Conservation (phyloP, 192 early-diverging fungal species). For the Backusella liffmaniae region DNA sequence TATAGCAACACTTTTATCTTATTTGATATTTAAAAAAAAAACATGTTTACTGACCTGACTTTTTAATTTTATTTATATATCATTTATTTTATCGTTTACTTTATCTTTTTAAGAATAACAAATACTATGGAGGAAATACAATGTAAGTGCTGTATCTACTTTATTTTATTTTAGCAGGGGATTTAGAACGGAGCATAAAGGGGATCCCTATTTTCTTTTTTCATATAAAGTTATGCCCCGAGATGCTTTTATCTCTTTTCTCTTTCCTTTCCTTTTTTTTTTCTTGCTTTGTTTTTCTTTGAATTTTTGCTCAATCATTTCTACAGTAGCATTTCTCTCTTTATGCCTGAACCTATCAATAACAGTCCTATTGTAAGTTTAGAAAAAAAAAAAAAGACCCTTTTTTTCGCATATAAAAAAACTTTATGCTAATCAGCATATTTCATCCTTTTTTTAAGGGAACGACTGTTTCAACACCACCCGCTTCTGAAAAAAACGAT, state of each 20-base stretch:
- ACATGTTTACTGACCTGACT: background rate
- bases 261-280: background rate
- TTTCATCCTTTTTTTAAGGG: background rate
- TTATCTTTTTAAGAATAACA: slow-evolving; percentile 11
- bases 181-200: slow-evolving; percentile 2
- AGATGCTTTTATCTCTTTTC: background rate
- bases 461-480: slow-evolving; percentile 2
- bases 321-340: background rate
- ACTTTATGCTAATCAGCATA: background rate
- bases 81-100: background rate
- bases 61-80: slow-evolving; percentile 1
- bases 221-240: background rate
- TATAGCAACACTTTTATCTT: background rate
- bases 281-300: background rate
- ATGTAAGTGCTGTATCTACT: slow-evolving; percentile 18
- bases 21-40: background rate
- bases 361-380: background rate
- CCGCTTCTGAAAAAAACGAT: slow-evolving; percentile 10
- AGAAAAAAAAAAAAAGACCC: background rate
- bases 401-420: slow-evolving; percentile 11
- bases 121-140: slow-evolving; percentile 13
- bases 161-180: slow-evolving; percentile 7
- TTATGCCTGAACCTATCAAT: background rate
- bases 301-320: background rate
- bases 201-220: slow-evolving; percentile 1